A percentile compares a stretch with the other conserved stretches of the same genome.
phyloP scores from a whole-genome alignment of 1,284 basidiomycete genomes.

The Phaffia rhodozyma region DNA sequence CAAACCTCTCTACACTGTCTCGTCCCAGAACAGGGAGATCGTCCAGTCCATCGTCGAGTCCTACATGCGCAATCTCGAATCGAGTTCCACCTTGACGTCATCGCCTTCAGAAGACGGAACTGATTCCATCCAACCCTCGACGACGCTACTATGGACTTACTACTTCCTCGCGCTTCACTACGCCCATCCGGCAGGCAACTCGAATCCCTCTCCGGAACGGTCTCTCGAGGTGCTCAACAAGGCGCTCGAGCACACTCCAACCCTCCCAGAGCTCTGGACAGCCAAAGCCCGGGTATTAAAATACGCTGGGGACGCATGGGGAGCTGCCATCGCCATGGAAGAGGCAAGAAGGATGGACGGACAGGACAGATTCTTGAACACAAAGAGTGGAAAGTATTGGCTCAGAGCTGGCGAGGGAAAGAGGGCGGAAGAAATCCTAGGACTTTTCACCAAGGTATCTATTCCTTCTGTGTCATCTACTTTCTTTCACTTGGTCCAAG shows the following conservation, averaged over 20 bases:
- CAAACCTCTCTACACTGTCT: constrained; percentile 65
- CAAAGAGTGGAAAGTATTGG: constrained; percentile 85
- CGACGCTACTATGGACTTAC: constrained; percentile 84
- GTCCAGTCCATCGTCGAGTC: constrained; percentile 63
- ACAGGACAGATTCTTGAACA: constrained; percentile 92
- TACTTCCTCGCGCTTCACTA: constrained; percentile 92
- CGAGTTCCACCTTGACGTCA: constrained; percentile 26
- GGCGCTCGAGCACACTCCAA: constrained; percentile 75
- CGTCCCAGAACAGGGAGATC: constrained; percentile 47
- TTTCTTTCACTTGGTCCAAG: not conserved
- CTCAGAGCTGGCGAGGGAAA: constrained; percentile 65
- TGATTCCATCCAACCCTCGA: constrained; percentile 50
- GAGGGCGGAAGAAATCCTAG: constrained; percentile 60
- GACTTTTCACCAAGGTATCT: constrained; percentile 73
- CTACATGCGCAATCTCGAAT: constrained; percentile 36
- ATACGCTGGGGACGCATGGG: constrained; percentile 64
- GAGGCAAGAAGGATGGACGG: constrained; percentile 77
- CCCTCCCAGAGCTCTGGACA: constrained; percentile 81
- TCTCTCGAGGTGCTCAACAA: constrained; percentile 56
- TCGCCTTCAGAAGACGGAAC: constrained; percentile 3
- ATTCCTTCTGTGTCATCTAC: constrained; percentile 17
- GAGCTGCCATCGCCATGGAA: constrained; percentile 65
- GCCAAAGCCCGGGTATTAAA: constrained; percentile 77
- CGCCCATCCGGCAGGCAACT: constrained; percentile 47
- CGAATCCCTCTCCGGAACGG: constrained; percentile 34